phyloP scores from a whole-genome alignment of 768 basidiomycete species.

The Xerocomus spinulosus region DNA sequence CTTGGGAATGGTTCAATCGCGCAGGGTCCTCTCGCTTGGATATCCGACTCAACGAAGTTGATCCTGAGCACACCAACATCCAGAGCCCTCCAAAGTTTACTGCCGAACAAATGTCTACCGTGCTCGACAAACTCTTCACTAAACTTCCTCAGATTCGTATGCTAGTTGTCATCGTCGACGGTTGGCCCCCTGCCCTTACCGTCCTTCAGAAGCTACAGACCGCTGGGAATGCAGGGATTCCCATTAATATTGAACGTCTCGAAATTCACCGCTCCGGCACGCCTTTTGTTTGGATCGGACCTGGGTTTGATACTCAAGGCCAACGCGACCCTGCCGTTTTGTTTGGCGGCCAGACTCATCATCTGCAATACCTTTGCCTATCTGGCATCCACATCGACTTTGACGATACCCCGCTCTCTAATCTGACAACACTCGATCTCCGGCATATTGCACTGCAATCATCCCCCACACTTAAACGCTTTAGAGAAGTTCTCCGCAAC shows the following conservation, averaged over 20 bases:
- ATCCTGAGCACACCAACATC: conserved; percentile 22
- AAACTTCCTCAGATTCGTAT: conserved; percentile 57
- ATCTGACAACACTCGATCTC: conserved; percentile 63
- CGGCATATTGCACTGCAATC: conserved; percentile 53
- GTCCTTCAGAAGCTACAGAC: conserved; percentile 47
- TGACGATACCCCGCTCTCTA: conserved; percentile 40
- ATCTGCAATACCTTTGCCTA: conserved; percentile 48
- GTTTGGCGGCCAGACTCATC: conserved; percentile 43
- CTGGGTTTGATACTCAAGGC: conserved; percentile 35
- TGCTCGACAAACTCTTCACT: conserved; percentile 49
- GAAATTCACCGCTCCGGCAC: conserved; percentile 59
- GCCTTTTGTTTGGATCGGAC: conserved; percentile 44
- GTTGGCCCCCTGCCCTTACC: conserved; percentile 50
- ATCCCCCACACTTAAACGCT: conserved; percentile 45
- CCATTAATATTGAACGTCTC: conserved; percentile 52
- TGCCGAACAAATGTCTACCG: conserved; percentile 37
- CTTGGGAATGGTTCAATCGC: conserved; percentile 54
- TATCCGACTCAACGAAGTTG: conserved; percentile 52
- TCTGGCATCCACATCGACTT: conserved; percentile 64
- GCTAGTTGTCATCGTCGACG: conserved; percentile 52
- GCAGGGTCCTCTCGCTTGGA: conserved; percentile 54
- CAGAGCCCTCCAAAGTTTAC: conserved; percentile 35
- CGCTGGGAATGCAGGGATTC: conserved; percentile 30
- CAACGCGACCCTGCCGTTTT: conserved; percentile 41
- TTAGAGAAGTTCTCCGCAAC: conserved; percentile 47